Evolutionary conservation across 2,329 filamentous ascomycete genomes (phyloP).

Genomic region (Domatiomyces catenatus): DNA sequence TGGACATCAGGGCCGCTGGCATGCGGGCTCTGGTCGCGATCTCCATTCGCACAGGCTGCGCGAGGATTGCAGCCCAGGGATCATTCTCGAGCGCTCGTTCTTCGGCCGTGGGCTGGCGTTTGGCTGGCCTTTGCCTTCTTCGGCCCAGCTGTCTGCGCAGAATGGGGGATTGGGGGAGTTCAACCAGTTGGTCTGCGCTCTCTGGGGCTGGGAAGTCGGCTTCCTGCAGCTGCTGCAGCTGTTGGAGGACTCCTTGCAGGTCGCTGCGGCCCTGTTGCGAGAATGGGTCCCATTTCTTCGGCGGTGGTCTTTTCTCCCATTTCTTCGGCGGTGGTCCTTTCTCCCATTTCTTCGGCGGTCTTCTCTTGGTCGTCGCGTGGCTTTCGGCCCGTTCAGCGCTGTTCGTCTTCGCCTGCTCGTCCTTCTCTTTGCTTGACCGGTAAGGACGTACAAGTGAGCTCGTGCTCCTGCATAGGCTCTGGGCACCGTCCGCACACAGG

Average conservation of each 20-base stretch:
- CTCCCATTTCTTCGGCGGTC: no score
- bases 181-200: background rate
- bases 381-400: background rate
- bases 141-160: background rate
- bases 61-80: conserved; percentile 15
- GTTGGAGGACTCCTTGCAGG: background rate
- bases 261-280: background rate
- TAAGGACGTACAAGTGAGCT: background rate
- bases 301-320: background rate
- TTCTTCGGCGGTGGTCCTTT: background rate
- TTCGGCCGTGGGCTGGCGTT: conserved; percentile 6
- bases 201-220: background rate
- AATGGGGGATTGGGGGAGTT: conserved; percentile 8
- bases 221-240: background rate
- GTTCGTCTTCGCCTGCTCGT: background rate
- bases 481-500: conserved; percentile 2
- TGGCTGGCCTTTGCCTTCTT: background rate
- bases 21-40: conserved; percentile 10
- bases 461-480: background rate
- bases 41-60: conserved; percentile 9
- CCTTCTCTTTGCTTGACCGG: background rate
- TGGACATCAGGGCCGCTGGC: conserved; percentile 7
- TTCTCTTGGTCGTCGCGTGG: background rate
- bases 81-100: conserved; percentile 10
- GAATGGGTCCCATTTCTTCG: background rate